Base-by-base conservation (phyloP, 768 basidiomycete species). In the Lactarius pseudohatsudake region DNA sequence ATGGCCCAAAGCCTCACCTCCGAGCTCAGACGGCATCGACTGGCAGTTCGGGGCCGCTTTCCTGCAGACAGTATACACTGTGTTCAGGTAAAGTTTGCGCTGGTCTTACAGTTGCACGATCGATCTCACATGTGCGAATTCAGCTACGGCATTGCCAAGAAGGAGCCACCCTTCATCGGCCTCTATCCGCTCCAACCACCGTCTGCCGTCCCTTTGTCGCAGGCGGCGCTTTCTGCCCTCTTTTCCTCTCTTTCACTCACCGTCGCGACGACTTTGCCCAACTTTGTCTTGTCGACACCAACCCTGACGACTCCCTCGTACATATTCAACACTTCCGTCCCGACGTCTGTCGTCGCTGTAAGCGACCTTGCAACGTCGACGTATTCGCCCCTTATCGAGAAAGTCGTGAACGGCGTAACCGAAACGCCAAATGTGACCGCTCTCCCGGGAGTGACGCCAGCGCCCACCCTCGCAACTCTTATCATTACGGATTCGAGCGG, bases 11-110 rank as follows among this genome's bases (percentile, higher is more conserved):
- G 90, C 89, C 4, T 75, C 79, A 22, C 80, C 85, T 9, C 91
- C 90, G 0, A 88, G 81, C 64, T 68, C 86, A 16, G 88, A 92
- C 74, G 91, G 89, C 16, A 82, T 93, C 61, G 91, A 93, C 72
- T 93, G 91, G 91, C 89, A 92, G 74, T 79, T 93, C 58, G 90
- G 89, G 26, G 74, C 83, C 1, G 81, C 87, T 0, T 92, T 92
- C 74, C 72, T 93, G 62, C 81, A 86, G 40, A 90, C 89, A 2
- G 90, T 92, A 0, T 93, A 92, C 74, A 87, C 89, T 5, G 79
- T 92, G 47, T 92, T 85, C 80, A 91, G 88, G 91, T 89, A 69
- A 62, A 18, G 10, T 64, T 60, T 40, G 28, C 20, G 28, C 47
- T 11, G 45, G 18, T n/a, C n/a, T 38, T 59, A 3, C 45, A 30